Base-by-base conservation (phyloP, 164 flowering plant genomes). In the Echeveria elegans region DNA sequence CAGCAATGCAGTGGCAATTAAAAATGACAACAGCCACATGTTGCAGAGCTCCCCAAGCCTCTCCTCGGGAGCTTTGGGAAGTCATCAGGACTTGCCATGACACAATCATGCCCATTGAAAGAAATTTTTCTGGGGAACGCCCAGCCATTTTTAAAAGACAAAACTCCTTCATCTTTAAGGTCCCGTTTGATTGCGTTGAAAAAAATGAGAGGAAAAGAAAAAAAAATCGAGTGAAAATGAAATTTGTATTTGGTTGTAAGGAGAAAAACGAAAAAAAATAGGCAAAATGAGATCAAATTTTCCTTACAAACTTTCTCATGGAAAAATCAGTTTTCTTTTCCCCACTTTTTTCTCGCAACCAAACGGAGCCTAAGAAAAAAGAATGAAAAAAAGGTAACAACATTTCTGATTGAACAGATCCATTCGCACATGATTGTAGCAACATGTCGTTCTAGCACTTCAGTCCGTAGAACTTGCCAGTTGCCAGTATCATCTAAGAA, bases 391-490 rank as follows among this genome's bases (percentile, higher is more conserved):
- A n/a, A n/a, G 50, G 70, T 18, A 92, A 76, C 40, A 92, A 31
- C 59, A 92, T 75, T 70, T 92, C 95, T 0, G 89, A 72, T 41
- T 92, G 93, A 1, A 88, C 93, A 70, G 81, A 83, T 14, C 98
- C 94, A 30, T 19, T 72, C 23, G 66, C 59, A 0, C 89, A 84
- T 0, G 83, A 40, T 58, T 82, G 82, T 5, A 89, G 84, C n/a
- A 89, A 70, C 84, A 84, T 67, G 71, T 88, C 89, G 48, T 90
- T 90, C 85, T 83, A 86, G 77, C 75, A 69, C 21, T 75, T 58
- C 19, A 83, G 70, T 34, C 98, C 96, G 82, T 86, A 89, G 72
- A 92, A 87, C 81, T 90, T 77, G 15, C 91, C 98, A 2, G 86
- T 90, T 77, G 15, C 91, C 98, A 2, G 86, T 82, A 68, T 92